These are phyloP conservation scores for Pyrus betulifolia DNA, from an alignment of 306 rosid genomes.

Conservation along the genomic window DNA sequence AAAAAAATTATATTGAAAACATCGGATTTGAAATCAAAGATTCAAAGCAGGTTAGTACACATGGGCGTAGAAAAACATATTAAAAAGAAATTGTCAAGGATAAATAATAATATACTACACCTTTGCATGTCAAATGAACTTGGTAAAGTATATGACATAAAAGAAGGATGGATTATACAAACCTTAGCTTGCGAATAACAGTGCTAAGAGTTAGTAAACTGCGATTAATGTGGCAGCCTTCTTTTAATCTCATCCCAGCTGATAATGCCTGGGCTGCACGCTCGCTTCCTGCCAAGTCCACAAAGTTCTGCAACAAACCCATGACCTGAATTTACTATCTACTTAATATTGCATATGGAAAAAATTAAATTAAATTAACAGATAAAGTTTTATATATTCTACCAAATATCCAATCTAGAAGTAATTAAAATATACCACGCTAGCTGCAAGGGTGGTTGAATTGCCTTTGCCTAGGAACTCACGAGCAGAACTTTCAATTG, in stretches of 20 bases:
- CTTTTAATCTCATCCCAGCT: conserved; percentile 89
- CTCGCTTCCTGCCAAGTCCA: conserved; percentile 98
- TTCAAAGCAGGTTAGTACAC: not conserved
- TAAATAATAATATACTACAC: not conserved
- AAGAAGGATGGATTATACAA: conserved; percentile 30
- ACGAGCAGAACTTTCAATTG: conserved; percentile 92
- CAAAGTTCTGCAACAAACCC: conserved; percentile 71
- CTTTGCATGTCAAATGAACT: not conserved
- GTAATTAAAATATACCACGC: conserved; percentile 59
- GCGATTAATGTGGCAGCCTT: conserved; percentile 97
- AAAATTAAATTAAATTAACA: not conserved
- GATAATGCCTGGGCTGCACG: conserved; percentile 95
- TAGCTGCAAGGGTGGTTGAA: conserved; percentile 80
- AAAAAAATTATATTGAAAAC: not conserved
- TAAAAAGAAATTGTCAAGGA: not conserved
- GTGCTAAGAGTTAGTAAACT: conserved; percentile 91
- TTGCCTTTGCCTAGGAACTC: conserved; percentile 94
- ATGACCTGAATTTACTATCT: not conserved
- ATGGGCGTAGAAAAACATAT: not conserved
- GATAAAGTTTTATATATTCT: not conserved
- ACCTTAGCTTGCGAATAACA: conserved; percentile 98
- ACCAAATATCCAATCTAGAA: conserved; percentile 7
- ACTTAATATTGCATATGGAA: not conserved
- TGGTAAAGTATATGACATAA: conserved; percentile 4
- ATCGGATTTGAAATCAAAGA: not conserved